Evolutionary conservation across 202 grass and related monocot species (phyloP).

Genomic region (Saccharum hybrid): DNA sequence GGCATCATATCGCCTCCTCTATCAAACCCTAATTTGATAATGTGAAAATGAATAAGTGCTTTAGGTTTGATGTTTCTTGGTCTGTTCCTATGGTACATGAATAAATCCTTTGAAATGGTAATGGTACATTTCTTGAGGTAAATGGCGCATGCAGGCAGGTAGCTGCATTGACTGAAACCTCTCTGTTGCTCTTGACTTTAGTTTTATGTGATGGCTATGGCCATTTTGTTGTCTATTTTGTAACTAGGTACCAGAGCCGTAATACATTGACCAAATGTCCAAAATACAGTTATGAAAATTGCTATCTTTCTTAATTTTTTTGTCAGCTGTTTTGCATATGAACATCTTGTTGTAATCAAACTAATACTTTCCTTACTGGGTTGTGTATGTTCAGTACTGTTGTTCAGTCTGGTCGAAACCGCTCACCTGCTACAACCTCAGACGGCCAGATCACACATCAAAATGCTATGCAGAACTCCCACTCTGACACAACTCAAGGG

Average conservation of each 20-base stretch:
- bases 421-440: conserved; percentile 39
- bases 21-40: background rate
- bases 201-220: background rate
- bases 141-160: background rate
- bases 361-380: conserved; percentile 21
- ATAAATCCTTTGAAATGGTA: background rate
- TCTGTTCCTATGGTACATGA: background rate
- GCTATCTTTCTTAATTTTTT: background rate
- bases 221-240: background rate
- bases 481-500: conserved; percentile 36
- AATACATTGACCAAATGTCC: background rate
- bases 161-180: background rate
- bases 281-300: background rate
- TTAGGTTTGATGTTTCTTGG: background rate
- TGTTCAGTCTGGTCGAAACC: conserved; percentile 54
- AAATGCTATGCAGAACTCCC: conserved; percentile 36
- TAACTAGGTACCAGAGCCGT: background rate
- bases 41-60: background rate
- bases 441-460: conserved; percentile 41
- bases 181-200: background rate
- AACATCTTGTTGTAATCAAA: conserved; percentile 19
- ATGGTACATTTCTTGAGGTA: background rate
- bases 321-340: conserved; percentile 22
- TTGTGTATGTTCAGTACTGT: conserved; percentile 46
- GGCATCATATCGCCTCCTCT: background rate